These are phyloP conservation scores for Cercospora beticola DNA, from an alignment of 2,329 filamentous ascomycete genomes.

Conservation along the genomic window DNA sequence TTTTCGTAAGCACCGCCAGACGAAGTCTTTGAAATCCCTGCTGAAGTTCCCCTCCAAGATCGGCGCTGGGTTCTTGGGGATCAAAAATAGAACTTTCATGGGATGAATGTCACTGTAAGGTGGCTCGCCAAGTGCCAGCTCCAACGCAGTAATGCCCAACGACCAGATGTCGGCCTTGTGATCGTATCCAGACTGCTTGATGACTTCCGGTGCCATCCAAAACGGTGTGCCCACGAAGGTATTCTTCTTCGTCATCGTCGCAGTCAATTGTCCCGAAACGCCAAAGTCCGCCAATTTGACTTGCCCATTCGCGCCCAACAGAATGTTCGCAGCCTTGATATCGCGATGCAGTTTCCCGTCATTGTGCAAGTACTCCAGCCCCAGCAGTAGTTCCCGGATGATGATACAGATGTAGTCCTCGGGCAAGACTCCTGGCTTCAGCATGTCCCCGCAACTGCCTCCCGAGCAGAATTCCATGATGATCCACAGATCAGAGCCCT, in stretches of 20 bases:
- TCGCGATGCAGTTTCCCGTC: slow-evolving; percentile 97
- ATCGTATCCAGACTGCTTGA: slow-evolving; percentile 97
- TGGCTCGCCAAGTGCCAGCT: slow-evolving; percentile 86
- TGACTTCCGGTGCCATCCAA: slow-evolving; percentile 99
- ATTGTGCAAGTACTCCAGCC: slow-evolving; percentile 86
- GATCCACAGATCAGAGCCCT: slow-evolving; percentile 96
- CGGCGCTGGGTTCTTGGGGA: slow-evolving; percentile 90
- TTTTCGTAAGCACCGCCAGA: slow-evolving; percentile 71
- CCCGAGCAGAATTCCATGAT: slow-evolving; percentile 99
- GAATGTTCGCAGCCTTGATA: slow-evolving; percentile 96
- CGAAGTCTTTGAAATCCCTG: slow-evolving; percentile 52
- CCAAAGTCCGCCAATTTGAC: slow-evolving; percentile 98
- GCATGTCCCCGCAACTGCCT: slow-evolving; percentile 90
- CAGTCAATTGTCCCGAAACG: slow-evolving; percentile 91
- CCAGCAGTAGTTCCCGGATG: slow-evolving; percentile 81
- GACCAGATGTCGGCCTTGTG: slow-evolving; percentile 99
- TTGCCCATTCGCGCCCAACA: slow-evolving; percentile 85
- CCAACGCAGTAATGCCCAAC: slow-evolving; percentile 87
- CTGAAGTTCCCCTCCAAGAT: slow-evolving; percentile 58
- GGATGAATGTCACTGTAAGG: slow-evolving; percentile 96
- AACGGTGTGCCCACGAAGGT: slow-evolving; percentile 98
- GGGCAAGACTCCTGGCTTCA: slow-evolving; percentile 87
- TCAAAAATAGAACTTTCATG: slow-evolving; percentile 96
- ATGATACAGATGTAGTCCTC: slow-evolving; percentile 99
- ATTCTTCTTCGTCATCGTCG: slow-evolving; percentile 99